Evolutionary conservation across 2,329 filamentous ascomycete species (phyloP).

Genomic region (Aspergillus intermedius): DNA sequence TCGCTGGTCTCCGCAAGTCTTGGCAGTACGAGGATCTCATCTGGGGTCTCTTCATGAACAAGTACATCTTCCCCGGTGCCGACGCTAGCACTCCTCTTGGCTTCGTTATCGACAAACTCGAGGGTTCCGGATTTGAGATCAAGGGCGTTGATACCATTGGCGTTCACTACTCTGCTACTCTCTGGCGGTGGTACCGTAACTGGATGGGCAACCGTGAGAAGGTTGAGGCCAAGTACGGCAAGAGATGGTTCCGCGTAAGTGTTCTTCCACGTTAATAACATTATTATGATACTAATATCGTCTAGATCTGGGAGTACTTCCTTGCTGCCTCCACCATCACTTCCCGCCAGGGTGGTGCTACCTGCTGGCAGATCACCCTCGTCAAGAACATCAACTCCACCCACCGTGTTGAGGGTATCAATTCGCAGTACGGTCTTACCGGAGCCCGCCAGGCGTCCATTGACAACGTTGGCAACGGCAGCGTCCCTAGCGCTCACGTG

Average conservation of each 20-base stretch:
- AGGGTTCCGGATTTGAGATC: conserved; percentile 82
- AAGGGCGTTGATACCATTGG: conserved; percentile 90
- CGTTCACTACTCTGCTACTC: conserved; percentile 91
- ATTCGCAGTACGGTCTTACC: conserved; percentile 60
- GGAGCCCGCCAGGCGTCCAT: conserved; percentile 54
- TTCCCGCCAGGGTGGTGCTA: conserved; percentile 75
- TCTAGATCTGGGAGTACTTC: conserved; percentile 84
- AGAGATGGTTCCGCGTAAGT: conserved; percentile 88
- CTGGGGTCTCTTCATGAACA: conserved; percentile 99
- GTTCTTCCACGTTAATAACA: background rate
- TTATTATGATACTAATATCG: background rate
- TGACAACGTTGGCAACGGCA: conserved; percentile 27
- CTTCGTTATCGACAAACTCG: conserved; percentile 76
- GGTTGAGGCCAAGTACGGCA: conserved; percentile 90
- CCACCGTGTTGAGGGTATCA: conserved; percentile 70
- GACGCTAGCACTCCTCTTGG: conserved; percentile 91
- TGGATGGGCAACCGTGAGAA: conserved; percentile 93
- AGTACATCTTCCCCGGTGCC: conserved; percentile 95
- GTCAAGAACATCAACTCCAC: conserved; percentile 88
- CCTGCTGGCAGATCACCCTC: conserved; percentile 78
- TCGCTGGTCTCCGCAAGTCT: conserved; percentile 82
- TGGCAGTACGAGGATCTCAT: conserved; percentile 98
- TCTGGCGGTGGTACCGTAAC: conserved; percentile 98
- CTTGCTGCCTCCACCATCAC: conserved; percentile 77
- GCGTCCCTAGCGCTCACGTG: conserved; percentile 30